Evolutionary conservation across 257 asterid genomes (phyloP), one percentile per base, ranked within the genome.

Genomic region (Solanum chmielewskii): DNA sequence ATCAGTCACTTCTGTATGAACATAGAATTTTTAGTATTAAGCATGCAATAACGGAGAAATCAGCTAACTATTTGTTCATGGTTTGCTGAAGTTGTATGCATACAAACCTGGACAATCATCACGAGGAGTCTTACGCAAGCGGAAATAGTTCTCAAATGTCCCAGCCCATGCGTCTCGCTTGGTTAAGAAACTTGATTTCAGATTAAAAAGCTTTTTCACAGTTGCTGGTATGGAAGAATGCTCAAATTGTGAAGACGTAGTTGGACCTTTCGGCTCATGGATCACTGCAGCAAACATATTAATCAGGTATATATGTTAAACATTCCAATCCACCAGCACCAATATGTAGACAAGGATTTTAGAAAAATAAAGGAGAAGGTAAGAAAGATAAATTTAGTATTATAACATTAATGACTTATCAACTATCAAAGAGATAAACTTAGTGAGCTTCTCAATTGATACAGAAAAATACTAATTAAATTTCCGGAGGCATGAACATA

Each of bases 151-250:
- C 90, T 95, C 99, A 37, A 96, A 96, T 71, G 98, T 95, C 86
- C 98, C 99, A 89, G 99, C 99, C 99, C 99, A 95, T 5, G 98
- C 98, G 83, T 96, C 99, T 90, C 99, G 91, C 91, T 94, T 96
- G 71, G 98, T 96, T 92, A 96, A 87, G 90, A 95, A 96, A 87
- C 95, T 97, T 0, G 99, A 97, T 35, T 90, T 89, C 42, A 97
- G 93, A 89, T 94, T 95, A 86, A 97, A 96, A 77, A 96, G 96
- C 88, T 92, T 95, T 95, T 94, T 96, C 90, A 96, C 97, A 6
- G 99, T 96, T 56, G 98, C 98, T 75, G 99, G 98, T 85, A 96
- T 93, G 9, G 99, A 96, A 10, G 99, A 96, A 91, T 96, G 99
- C 71, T 96, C 99, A 86, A 90, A 96, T 83, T 96, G 98, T 25